Base-by-base conservation (phyloP, 1,284 basidiomycete species). In the Moesziomyces antarcticus region DNA sequence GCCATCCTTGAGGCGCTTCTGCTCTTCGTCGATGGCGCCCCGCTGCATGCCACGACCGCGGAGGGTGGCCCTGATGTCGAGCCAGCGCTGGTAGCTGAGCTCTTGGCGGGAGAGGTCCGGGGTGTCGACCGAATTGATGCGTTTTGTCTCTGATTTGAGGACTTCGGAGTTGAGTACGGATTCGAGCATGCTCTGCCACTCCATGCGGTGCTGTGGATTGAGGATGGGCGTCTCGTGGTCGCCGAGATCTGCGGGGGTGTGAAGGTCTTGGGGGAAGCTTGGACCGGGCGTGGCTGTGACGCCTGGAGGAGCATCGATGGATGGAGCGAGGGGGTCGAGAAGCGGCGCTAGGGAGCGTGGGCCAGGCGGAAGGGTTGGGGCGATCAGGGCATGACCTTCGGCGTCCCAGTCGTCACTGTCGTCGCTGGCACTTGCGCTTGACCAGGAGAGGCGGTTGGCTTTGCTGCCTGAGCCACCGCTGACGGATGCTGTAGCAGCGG, bases 1-100 rank as follows among this genome's bases (percentile, higher is more conserved):
- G 67, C 91, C 89, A 78, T 96, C 93, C 60, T 94, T 92, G 46
- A 97, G 86, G 56, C 88, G 88, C 78, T 89, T 89, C 74, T 89
- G 88, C 86, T 98, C 96, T 80, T 95, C 92, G 50, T 90, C 91
- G 45, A 92, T 89, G 3, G 91, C 89, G 51, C 91, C 88, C 5
- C 62, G 58, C 14, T 62, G 61, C 25, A 73, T 41, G 18, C 67
- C 68, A 18, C 75, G 53, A 3, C 91, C 91, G 76, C 93, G 88
- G 41, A 97, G 88, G 75, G 90, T 91, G 41, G 97, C 96, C 45
- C 93, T 90, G 48, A 98, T 89, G 60, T 92, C 93, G 73, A 96
- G 87, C 96, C 96, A 99, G 87, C 80, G 90, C 89, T 81, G 69
- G 56, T 85, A 84, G 63, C 85, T 80, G 44, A 81, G 62, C 56